Evolutionary conservation across 352 stramenopile species (phyloP).

Genomic region (Globisporangium takayamanum): DNA sequence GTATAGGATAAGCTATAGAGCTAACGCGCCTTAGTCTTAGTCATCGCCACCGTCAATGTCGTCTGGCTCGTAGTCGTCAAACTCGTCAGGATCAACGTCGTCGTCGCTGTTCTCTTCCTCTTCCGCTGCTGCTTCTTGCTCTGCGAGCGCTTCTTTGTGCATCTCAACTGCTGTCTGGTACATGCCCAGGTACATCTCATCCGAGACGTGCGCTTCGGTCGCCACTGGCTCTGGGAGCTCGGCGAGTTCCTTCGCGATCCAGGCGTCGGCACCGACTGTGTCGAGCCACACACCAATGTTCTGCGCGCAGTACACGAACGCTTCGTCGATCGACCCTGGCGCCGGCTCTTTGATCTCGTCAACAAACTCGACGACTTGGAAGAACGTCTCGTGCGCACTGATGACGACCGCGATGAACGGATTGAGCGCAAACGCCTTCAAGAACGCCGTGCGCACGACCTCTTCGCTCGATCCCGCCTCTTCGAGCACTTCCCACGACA

Average conservation of each 20-base stretch:
- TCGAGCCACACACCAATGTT: slow-evolving; percentile 85
- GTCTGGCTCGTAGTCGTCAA: slow-evolving; percentile 41
- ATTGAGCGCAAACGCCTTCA: slow-evolving; percentile 65
- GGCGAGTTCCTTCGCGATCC: slow-evolving; percentile 78
- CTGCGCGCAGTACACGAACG: slow-evolving; percentile 69
- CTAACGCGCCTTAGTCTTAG: slow-evolving; percentile 9
- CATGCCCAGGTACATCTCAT: slow-evolving; percentile 87
- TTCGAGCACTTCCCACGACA: slow-evolving; percentile 85
- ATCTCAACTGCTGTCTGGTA: slow-evolving; percentile 84
- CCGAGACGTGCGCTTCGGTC: slow-evolving; percentile 43
- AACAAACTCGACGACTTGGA: slow-evolving; percentile 75
- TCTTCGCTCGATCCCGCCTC: slow-evolving; percentile 74
- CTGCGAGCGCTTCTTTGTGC: slow-evolving; percentile 58
- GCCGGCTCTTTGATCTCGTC: slow-evolving; percentile 72
- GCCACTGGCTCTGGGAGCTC: slow-evolving; percentile 38
- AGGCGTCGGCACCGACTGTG: slow-evolving; percentile 70
- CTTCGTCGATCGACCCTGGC: slow-evolving; percentile 75
- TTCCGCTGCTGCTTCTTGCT: slow-evolving; percentile 24
- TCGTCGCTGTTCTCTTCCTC: slow-evolving; percentile 22
- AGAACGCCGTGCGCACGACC: slow-evolving; percentile 63
- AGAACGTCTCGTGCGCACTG: slow-evolving; percentile 70
- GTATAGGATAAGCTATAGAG: not conserved
- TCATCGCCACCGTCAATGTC: slow-evolving; percentile 52
- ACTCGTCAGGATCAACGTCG: slow-evolving; percentile 33
- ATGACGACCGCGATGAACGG: slow-evolving; percentile 83